Evolutionary conservation across 495 filamentous ascomycete species (phyloP), one percentile per base, ranked within the genome.

Genomic region (Hypoxylon intermedium): DNA sequence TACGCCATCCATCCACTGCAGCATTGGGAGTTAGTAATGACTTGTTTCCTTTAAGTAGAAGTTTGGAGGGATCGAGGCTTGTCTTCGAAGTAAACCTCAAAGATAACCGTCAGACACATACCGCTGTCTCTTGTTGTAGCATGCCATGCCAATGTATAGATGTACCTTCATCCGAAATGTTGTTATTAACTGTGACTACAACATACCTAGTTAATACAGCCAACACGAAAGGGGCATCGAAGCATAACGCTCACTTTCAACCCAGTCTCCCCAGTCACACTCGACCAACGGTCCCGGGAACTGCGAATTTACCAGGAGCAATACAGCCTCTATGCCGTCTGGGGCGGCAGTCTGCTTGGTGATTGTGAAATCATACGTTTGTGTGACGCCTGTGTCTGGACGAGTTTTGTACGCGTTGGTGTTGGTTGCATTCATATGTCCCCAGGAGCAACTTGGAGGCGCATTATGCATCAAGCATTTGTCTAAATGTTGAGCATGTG

Each of bases 251-350:
- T 69, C 21, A 40, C 72, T 58, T 33, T 85, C 72, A 43, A 87
- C 79, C 53, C 75, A 75, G 58, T 87, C 83, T 3, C 84, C 84
- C 71, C 86, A 80, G 57, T 85, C 77, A 3, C 84, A 69, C 33
- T 77, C 74, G 42, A 88, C 73, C 9, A 74, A 44, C 0, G 84
- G 85, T 1, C 79, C 84, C 2, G 85, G 85, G 46, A 81, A 82
- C 16, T 83, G 79, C 0, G 78, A 80, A 71, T 87, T 87, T 23
- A 79, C 79, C 2, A 84, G 72, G 2, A 87, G 78, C 1, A 82
- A 64, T 46, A 72, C 55, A 56, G 77, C 37, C 58, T 75, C 42
- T 47, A 75, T 73, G 5, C 77, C 74, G 46, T 79, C 74, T 0
- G 75, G 75, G 2, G 74, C 77, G 31, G 79, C 77, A 19, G 65